Evolutionary conservation across 176 grass and related monocot species (phyloP).

Genomic region (Rhynchospora breviuscula): DNA sequence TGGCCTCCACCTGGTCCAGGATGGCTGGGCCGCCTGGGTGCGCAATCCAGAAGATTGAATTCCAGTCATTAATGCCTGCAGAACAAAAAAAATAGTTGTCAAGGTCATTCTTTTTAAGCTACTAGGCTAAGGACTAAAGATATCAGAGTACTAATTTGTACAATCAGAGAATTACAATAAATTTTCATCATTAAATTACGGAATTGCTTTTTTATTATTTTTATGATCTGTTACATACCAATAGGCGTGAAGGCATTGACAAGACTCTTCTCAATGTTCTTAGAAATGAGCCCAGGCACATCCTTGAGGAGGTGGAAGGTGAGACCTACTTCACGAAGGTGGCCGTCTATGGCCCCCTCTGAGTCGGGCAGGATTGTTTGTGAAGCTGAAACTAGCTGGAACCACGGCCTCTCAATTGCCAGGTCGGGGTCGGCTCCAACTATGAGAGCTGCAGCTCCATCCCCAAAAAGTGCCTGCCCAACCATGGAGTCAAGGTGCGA

Average conservation of each 20-base stretch:
- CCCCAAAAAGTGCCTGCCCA: constrained; percentile 21
- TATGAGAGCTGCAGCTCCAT: constrained; percentile 19
- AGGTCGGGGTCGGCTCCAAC: constrained; percentile 10
- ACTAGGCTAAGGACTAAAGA: too few relatives aligned
- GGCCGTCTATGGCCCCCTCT: constrained; percentile 16
- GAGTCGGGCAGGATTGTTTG: constrained; percentile 20
- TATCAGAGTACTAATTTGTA: too few relatives aligned
- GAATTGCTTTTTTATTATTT: too few relatives aligned
- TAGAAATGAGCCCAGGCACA: constrained; percentile 17
- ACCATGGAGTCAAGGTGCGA: constrained; percentile 20
- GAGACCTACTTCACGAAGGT: constrained; percentile 27
- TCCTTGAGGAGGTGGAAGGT: constrained; percentile 27
- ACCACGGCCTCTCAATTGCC: neutral
- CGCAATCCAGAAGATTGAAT: constrained; percentile 16
- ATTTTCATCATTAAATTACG: too few relatives aligned
- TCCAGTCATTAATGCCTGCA: neutral
- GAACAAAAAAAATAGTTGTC: neutral
- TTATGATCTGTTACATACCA: neutral
- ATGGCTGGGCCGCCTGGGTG: constrained; percentile 17
- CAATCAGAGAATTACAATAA: too few relatives aligned
- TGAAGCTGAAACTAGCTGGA: constrained; percentile 8
- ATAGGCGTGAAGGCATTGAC: neutral
- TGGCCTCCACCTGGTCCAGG: constrained; percentile 22
- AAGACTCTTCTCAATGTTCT: constrained; percentile 28
- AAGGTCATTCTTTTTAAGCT: too few relatives aligned